Base-by-base conservation (phyloP, 148 eudicot genomes). In the Amaranthus hypochondriacus region DNA sequence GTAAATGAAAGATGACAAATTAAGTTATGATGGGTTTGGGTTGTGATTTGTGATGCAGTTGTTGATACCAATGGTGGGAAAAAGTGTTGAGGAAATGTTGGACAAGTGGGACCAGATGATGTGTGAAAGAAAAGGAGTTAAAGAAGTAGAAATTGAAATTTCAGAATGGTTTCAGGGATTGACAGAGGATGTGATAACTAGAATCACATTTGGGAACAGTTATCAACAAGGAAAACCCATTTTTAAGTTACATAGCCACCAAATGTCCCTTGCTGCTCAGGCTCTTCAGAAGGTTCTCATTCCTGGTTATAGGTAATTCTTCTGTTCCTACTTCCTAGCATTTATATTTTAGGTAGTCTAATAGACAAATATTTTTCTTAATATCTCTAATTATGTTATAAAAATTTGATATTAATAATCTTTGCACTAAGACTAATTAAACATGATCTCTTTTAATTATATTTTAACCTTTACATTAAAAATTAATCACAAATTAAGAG, bases 161-260 rank as follows among this genome's bases (percentile, higher is more conserved):
- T 89, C 91, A 0, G 85, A 91, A 75, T 89, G 91, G 89, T 94
- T 81, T 73, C 90, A 88, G 50, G 81, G 81, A 3, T 62, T 94
- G 69, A 88, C 97, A 3, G 97, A 91, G 80, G 97, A 89, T 42
- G 87, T 84, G 6, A 86, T 94, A 4, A 86, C 97, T 0, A 70
- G 89, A 39, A 78, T 92, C 48, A 88, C 96, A 2, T 94, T 94
- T 76, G 98, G 98, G 48, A 84, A 81, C n/a, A 89, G 95, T 81
- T 91, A 91, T 6, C 87, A 94, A 74, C 89, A 88, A 1, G 98
- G 98, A 5, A 87, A 85, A 62, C 90, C 90, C 73, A 91, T 94
- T 71, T 88, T 91, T 59, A 77, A 66, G 10, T 73, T 94, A 10
- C 98, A 94, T 78, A 84, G 87, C 48, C 85, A 91, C 28, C 98